These are phyloP conservation scores for Phlebiopsis flavidoalba DNA, from an alignment of 768 basidiomycete species.

Conservation along the genomic window DNA sequence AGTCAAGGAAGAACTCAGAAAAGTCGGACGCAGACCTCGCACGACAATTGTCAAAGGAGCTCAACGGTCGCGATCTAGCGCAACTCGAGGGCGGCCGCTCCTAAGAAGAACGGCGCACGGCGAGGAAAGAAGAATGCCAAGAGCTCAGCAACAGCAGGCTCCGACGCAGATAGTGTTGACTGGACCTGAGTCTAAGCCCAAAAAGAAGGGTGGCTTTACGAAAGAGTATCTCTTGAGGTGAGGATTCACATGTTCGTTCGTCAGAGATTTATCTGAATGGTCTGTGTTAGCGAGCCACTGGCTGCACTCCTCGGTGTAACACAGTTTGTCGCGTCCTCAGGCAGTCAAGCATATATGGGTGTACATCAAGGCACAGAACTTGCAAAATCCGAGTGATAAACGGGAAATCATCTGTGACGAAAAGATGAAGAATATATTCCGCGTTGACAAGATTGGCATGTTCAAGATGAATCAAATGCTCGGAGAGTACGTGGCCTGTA, in stretches of 20 bases:
- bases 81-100: slow-evolving; percentile 21
- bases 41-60: slow-evolving; percentile 36
- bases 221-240: slow-evolving; percentile 77
- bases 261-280: slow-evolving; percentile 3
- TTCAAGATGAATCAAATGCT: slow-evolving; percentile 93
- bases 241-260: slow-evolving; percentile 10
- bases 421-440: slow-evolving; percentile 68
- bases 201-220: slow-evolving; percentile 68
- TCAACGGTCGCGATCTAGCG: slow-evolving; percentile 35
- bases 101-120: slow-evolving; percentile 21
- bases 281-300: slow-evolving; percentile 58
- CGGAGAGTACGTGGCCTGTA: slow-evolving; percentile 49
- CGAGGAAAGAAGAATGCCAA: slow-evolving; percentile 29
- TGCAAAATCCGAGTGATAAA: slow-evolving; percentile 84
- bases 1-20: slow-evolving; percentile 18
- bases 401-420: slow-evolving; percentile 84
- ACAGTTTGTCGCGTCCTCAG: slow-evolving; percentile 77
- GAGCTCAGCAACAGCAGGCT: slow-evolving; percentile 29
- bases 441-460: slow-evolving; percentile 82
- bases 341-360: slow-evolving; percentile 90
- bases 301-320: slow-evolving; percentile 63
- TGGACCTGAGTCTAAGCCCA: slow-evolving; percentile 32
- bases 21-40: slow-evolving; percentile 40
- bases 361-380: slow-evolving; percentile 73
- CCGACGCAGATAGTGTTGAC: slow-evolving; percentile 29